Percentiles rank a stretch among this genome's conserved stretches.
Evolutionary conservation across 2,329 filamentous ascomycete species (phyloP).

Genomic region (Claviceps arundinis): DNA sequence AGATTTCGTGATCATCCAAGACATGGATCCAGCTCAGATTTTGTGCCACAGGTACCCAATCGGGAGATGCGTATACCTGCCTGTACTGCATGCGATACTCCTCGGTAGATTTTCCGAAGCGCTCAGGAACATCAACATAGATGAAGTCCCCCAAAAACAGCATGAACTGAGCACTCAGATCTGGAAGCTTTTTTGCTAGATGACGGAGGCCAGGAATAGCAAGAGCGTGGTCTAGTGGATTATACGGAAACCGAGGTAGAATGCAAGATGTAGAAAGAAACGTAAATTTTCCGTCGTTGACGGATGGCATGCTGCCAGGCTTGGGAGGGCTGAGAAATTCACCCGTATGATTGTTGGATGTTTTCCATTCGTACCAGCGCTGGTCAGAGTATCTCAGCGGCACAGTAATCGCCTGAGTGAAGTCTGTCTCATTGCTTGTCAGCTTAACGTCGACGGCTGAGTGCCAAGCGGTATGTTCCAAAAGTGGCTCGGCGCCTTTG

Average conservation of each 20-base stretch:
- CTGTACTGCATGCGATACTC: slow-evolving; percentile 87
- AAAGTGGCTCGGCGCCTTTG: slow-evolving; percentile 35
- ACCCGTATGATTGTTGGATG: slow-evolving; percentile 78
- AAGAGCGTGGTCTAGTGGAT: slow-evolving; percentile 67
- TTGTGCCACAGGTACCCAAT: slow-evolving; percentile 64
- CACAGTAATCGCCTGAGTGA: slow-evolving; percentile 57
- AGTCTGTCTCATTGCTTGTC: slow-evolving; percentile 70
- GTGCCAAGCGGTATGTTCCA: slow-evolving; percentile 52
- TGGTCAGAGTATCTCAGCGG: slow-evolving; percentile 51
- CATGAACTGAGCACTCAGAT: slow-evolving; percentile 64
- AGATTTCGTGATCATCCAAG: slow-evolving; percentile 91
- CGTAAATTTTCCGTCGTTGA: slow-evolving; percentile 59
- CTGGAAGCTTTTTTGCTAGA: slow-evolving; percentile 58
- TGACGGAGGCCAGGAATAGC: slow-evolving; percentile 68
- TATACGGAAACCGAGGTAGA: slow-evolving; percentile 83
- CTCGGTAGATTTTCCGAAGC: slow-evolving; percentile 56
- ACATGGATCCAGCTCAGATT: slow-evolving; percentile 96
- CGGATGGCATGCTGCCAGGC: slow-evolving; percentile 47
- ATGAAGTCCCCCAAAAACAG: slow-evolving; percentile 81
- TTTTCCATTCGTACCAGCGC: slow-evolving; percentile 67
- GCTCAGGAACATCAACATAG: slow-evolving; percentile 76
- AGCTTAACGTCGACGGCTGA: slow-evolving; percentile 48
- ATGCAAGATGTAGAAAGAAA: slow-evolving; percentile 92
- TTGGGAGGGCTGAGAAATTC: slow-evolving; percentile 67
- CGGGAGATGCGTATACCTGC: slow-evolving; percentile 88